Evolutionary conservation across 352 stramenopile species (phyloP).

Genomic region (Pythium phragmitis): DNA sequence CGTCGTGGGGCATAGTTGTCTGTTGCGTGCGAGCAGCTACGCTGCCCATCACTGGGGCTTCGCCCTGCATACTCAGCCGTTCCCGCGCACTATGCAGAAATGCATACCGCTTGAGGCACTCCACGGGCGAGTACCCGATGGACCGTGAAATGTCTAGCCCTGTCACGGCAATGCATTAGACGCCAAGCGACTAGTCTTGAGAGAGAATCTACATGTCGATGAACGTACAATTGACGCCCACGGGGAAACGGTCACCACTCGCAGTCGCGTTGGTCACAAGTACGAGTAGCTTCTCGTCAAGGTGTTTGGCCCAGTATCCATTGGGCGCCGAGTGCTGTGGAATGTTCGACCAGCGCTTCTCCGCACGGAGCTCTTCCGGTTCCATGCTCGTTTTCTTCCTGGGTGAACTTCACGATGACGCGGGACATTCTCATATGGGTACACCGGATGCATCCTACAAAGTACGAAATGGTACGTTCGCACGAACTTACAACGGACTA

Average conservation of each 20-base stretch:
- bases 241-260: conserved; percentile 76
- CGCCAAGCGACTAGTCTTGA: not conserved
- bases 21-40: conserved; percentile 12
- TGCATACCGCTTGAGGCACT: conserved; percentile 83
- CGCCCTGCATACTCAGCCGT: conserved; percentile 30
- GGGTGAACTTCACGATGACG: not conserved
- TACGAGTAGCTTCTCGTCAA: conserved; percentile 62
- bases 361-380: conserved; percentile 51
- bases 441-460: conserved; percentile 1
- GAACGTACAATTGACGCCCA: conserved; percentile 79
- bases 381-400: conserved; percentile 20
- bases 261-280: conserved; percentile 66
- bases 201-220: not conserved
- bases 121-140: conserved; percentile 59
- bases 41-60: conserved; percentile 1
- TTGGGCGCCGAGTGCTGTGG: conserved; percentile 32
- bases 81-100: conserved; percentile 54
- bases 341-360: conserved; percentile 72
- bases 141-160: conserved; percentile 68
- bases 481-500: conserved; percentile 2
- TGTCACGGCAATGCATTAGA: conserved; percentile 20
- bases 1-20: not conserved
- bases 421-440: not conserved
- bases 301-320: conserved; percentile 41
- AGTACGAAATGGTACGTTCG: conserved; percentile 17